Evolutionary conservation across 2,329 filamentous ascomycete genomes (phyloP), one percentile per base, ranked within the genome.

Genomic region (Fusarium sp.): DNA sequence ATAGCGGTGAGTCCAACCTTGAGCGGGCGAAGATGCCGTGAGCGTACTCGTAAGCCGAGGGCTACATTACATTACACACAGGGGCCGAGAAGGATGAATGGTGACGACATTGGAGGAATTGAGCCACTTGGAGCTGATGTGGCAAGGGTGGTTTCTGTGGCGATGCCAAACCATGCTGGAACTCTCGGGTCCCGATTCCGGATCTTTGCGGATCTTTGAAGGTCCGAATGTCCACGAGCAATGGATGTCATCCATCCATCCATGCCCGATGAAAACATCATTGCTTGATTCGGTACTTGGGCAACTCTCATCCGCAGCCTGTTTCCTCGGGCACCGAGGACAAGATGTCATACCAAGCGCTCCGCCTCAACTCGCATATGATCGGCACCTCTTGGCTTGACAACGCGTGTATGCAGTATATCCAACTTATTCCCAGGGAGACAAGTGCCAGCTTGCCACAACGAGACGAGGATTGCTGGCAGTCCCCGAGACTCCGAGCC

Each of bases 51-150:
- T 46, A 27, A 46, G 42, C 42, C 23, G 42, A 46, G 13, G 20
- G 42, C 42, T 44, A 44, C 40, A 44, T 25, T 53, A 25, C 49
- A 53, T 25, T 53, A 25, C 49, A 53, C 18, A 31, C 6, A 14
- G 29, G 29, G 27, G 56, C 59, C 69, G 61, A 66, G 53, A 50
- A 38, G 38, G 36, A 34, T 58, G 62, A 63, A 51, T 58, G 65
- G 66, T 74, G 72, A 68, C 72, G 72, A 65, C 65, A 71, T 65
- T 29, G 27, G 25, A 49, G 20, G 29, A 42, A 38, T 33, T 57
- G 54, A 67, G 65, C 65, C 67, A 72, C 65, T 40, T 23, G 50
- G 34, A 27, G 55, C 53, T 58, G 51, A 20, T 53, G 61, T 58
- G 60, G 66, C 60, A 53, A 66, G 62, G 44, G 27, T 46, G n/a